A percentile compares a stretch with the other conserved stretches of the same genome.
Evolutionary conservation across 2,329 filamentous ascomycete species (phyloP).

Genomic region (Fusarium sp.): DNA sequence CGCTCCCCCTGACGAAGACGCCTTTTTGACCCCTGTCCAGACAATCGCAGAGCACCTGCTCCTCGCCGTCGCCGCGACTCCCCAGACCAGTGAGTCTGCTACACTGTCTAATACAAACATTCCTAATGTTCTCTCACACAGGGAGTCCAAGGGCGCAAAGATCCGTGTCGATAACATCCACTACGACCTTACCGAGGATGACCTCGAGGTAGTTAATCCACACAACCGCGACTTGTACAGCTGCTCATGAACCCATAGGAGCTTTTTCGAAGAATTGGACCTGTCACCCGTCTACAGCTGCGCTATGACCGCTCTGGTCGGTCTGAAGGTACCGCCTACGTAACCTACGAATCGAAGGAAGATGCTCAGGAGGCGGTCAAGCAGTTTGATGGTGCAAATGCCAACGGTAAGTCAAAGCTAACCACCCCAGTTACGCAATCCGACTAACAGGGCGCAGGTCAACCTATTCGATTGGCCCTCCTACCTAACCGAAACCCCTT

Average conservation of each 20-base stretch:
- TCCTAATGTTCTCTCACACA: conserved; percentile 47
- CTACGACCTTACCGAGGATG: conserved; percentile 88
- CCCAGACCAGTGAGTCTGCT: conserved; percentile 55
- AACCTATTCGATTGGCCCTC: conserved; percentile 82
- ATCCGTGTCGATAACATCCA: conserved; percentile 90
- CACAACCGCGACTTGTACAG: not conserved
- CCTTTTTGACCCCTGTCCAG: conserved; percentile 49
- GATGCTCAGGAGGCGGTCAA: conserved; percentile 81
- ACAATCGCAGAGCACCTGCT: conserved; percentile 58
- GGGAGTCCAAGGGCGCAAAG: conserved; percentile 72
- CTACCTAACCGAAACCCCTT: conserved; percentile 71
- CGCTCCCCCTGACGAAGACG: conserved; percentile 11
- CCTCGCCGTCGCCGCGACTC: conserved; percentile 60
- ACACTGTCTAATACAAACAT: conserved; percentile 11
- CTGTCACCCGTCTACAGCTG: conserved; percentile 76
- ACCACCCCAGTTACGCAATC: not conserved
- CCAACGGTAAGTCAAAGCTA: conserved; percentile 70
- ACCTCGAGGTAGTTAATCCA: conserved; percentile 74
- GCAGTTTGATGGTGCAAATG: conserved; percentile 91
- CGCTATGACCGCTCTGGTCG: conserved; percentile 90
- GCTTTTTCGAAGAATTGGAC: conserved; percentile 83
- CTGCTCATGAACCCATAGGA: conserved; percentile 67
- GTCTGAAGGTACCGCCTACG: conserved; percentile 85
- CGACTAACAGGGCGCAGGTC: conserved; percentile 62
- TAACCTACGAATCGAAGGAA: conserved; percentile 78